Evolutionary conservation across 805 yeast genomes (phyloP).

Genomic region (Groenewaldozyma tartarivorans): DNA sequence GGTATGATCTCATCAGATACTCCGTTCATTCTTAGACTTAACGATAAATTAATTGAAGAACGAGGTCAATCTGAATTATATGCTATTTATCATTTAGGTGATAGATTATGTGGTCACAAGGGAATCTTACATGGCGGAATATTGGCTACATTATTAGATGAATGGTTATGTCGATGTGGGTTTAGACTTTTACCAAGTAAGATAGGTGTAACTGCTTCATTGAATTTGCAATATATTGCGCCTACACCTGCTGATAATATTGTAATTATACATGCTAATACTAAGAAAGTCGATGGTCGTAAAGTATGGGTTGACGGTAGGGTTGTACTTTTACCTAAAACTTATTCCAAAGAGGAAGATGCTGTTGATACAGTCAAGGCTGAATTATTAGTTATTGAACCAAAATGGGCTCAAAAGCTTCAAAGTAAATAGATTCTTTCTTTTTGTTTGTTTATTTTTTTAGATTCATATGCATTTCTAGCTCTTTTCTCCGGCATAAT

Average conservation of each 20-base stretch:
- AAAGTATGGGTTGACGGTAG: conserved; percentile 71
- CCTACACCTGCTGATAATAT: conserved; percentile 56
- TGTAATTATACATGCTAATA: conserved; percentile 58
- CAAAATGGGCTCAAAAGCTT: conserved; percentile 28
- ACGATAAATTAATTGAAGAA: conserved; percentile 12
- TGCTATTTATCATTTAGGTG: conserved; percentile 66
- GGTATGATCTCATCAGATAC: conserved; percentile 17
- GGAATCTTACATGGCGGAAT: conserved; percentile 84
- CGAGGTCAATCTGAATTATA: conserved; percentile 33
- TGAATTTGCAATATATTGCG: conserved; percentile 48
- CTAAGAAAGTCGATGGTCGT: conserved; percentile 60
- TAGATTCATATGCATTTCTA: too few relatives aligned
- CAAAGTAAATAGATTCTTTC: not conserved
- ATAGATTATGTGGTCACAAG: conserved; percentile 52
- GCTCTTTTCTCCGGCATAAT: too few relatives aligned
- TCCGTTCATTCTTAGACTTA: conserved; percentile 15
- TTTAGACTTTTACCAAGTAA: conserved; percentile 70
- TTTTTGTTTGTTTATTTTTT: too few relatives aligned
- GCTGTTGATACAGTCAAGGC: conserved; percentile 23
- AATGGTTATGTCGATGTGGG: conserved; percentile 77
- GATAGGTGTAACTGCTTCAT: conserved; percentile 81
- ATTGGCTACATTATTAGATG: conserved; percentile 75
- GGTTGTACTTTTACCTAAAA: conserved; percentile 37
- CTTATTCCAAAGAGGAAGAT: conserved; percentile 10
- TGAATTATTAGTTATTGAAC: conserved; percentile 28